Evolutionary conservation across 2,329 filamentous ascomycete genomes (phyloP), one percentile per base, ranked within the genome.

Genomic region (Aspergillus fumigatus): DNA sequence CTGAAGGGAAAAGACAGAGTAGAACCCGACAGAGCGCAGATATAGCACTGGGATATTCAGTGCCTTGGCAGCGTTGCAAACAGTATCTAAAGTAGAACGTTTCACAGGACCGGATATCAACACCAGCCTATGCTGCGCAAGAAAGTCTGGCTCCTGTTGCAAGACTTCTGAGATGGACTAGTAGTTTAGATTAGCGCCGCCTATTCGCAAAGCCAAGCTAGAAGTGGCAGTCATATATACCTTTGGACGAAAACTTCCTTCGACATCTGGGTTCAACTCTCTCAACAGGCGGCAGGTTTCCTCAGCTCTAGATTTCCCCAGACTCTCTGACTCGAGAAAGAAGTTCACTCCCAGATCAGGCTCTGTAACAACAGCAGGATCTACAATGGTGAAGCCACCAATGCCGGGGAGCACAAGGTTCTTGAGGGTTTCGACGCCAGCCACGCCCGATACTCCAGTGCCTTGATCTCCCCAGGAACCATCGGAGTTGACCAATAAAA

Each of bases 391-490:
- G 72, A 97, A 99, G 26, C 86, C 84, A 8, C 94, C 95, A 66
- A 97, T 89, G 3, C 92, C 90, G 56, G 94, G 94, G 8, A 99
- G 79, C 3, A 99, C 90, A n/a, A 99, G 84, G 70, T 99, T 99
- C 81, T 99, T 99, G 59, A 99, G 82, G 0, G 92, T 87, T 75
- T 99, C 94, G 11, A 95, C 83, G 14, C 92, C 94, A 35, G 92
- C 89, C 2, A 92, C 89, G 9, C 93, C 93, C n/a, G 88, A 77
- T 1, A 91, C 89, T 2, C 69, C 63, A 0, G 67, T 68, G 59
- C 65, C 69, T 41, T 66, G 62, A n/a, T 63, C 61, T 48, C 70
- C 68, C 49, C 76, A 70, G 3, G 72, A 64, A 17, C 74, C 74
- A 52, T 76, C 74, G 0, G 88, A 90, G 74, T 96, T 97, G 59